Evolutionary conservation across 169 alveolate genomes (phyloP).

Genomic region (Ichthyophthirius multifiliis): DNA sequence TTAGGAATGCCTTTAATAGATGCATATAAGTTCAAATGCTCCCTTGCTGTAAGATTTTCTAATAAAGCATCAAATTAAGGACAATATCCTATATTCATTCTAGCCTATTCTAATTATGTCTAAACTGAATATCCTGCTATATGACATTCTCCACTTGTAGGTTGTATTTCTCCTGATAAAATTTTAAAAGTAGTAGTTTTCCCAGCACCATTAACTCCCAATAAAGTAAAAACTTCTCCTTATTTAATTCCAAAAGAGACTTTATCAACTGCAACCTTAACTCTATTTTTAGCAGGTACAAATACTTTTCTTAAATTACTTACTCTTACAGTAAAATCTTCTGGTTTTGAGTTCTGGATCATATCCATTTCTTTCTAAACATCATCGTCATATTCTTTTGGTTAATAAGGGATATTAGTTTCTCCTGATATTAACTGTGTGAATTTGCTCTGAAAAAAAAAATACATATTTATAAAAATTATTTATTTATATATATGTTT

Average conservation of each 20-base stretch:
- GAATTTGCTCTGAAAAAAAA: background rate
- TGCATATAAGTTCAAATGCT: conserved; percentile 81
- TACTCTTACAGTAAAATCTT: conserved; percentile 6
- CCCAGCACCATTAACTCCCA: conserved; percentile 93
- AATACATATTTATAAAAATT: too few species aligned
- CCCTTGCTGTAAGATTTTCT: conserved; percentile 68
- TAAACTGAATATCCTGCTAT: conserved; percentile 64
- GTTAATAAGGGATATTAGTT: conserved; percentile 13
- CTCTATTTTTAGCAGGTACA: conserved; percentile 34
- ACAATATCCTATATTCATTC: conserved; percentile 82
- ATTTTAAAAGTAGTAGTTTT: conserved; percentile 87
- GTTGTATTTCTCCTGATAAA: conserved; percentile 76
- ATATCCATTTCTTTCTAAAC: conserved; percentile 44
- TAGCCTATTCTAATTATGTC: conserved; percentile 51
- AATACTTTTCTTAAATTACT: conserved; percentile 45
- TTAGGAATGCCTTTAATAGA: conserved; percentile 75
- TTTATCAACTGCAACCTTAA: conserved; percentile 72
- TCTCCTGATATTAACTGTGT: conserved; percentile 24
- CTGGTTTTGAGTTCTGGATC: conserved; percentile 25
- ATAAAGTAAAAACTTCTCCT: conserved; percentile 87
- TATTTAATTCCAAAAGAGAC: conserved; percentile 71
- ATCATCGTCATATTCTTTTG: conserved; percentile 47
- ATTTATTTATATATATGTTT: too few species aligned
- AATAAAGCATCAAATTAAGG: conserved; percentile 86
- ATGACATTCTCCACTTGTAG: conserved; percentile 71